Conservation (phyloP, 1,284 basidiomycete species). For the Exobasidium cylindrosporum region DNA sequence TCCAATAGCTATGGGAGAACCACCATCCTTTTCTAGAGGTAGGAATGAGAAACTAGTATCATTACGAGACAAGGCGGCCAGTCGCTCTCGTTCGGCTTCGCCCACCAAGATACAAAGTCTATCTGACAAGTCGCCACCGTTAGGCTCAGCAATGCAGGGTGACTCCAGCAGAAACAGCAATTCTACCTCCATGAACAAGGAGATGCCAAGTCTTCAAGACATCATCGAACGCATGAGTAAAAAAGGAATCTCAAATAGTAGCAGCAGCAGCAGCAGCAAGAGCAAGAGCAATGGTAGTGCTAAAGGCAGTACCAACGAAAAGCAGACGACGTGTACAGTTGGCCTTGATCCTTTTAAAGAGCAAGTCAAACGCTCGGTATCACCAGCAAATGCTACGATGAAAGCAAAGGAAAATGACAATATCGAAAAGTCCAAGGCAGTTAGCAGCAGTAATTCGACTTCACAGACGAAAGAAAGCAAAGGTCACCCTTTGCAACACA, state of each 20-base stretch:
- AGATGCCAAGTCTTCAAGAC: slow-evolving; percentile 45
- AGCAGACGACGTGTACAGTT: background rate
- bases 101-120: background rate
- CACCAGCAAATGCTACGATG: background rate
- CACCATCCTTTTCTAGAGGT: background rate
- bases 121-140: background rate
- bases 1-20: background rate
- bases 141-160: background rate
- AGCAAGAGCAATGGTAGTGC: background rate
- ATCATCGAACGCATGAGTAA: slow-evolving; percentile 43
- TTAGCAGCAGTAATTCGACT: background rate
- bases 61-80: slow-evolving; percentile 1
- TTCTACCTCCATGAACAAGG: slow-evolving; percentile 24
- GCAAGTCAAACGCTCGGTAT: too few relatives aligned
- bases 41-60: slow-evolving; percentile 1
- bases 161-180: slow-evolving; percentile 13
- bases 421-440: slow-evolving; percentile 6
- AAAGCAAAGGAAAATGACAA: background rate
- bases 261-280: background rate
- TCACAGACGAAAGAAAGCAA: background rate
- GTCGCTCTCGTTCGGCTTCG: slow-evolving; percentile 10
- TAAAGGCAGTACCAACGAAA: background rate
- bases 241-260: slow-evolving; percentile 20
- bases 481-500: slow-evolving; percentile 71
- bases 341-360: background rate